Conservation (phyloP, 139 green algal species). For the Chlorella sp. region DNA sequence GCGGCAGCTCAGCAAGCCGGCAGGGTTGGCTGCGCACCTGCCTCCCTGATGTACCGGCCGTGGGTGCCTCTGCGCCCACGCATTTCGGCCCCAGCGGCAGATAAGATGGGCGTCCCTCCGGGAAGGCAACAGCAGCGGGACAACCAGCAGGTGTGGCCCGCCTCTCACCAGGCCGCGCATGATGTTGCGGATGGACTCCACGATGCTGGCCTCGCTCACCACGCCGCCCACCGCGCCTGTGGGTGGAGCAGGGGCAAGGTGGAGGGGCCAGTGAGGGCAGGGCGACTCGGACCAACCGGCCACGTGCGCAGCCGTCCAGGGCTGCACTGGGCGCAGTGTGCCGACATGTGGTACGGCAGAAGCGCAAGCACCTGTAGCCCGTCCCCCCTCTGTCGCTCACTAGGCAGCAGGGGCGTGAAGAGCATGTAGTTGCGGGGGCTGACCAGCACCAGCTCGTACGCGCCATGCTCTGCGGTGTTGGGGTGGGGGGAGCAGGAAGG, state of each 20-base stretch:
- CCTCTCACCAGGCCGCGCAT: slow-evolving; percentile 44
- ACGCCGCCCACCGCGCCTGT: slow-evolving; percentile 7
- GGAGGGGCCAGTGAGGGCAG: too few species aligned
- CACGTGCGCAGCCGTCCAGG: too few species aligned
- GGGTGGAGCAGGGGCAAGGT: neutral
- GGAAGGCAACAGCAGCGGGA: too few species aligned
- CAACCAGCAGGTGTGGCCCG: too few species aligned
- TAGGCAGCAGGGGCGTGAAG: slow-evolving; percentile 54
- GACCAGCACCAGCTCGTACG: slow-evolving; percentile 24
- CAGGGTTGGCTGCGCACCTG: too few species aligned
- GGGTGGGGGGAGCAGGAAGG: neutral
- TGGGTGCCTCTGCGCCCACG: too few species aligned
- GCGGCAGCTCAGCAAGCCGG: neutral
- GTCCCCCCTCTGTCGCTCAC: slow-evolving; percentile 37
- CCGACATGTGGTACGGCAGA: neutral
- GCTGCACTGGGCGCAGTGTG: neutral
- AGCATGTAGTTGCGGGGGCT: slow-evolving; percentile 48
- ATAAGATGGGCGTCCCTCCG: too few species aligned
- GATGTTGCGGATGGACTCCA: slow-evolving; percentile 47
- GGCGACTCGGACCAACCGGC: too few species aligned
- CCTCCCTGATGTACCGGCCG: too few species aligned
- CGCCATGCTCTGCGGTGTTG: neutral
- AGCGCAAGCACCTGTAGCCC: neutral
- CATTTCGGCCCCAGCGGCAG: too few species aligned
- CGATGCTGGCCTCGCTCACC: slow-evolving; percentile 28